Evolutionary conservation across 2,329 filamentous ascomycete species (phyloP), one percentile per base, ranked within the genome.

Genomic region (Sarocladium oryzae): DNA sequence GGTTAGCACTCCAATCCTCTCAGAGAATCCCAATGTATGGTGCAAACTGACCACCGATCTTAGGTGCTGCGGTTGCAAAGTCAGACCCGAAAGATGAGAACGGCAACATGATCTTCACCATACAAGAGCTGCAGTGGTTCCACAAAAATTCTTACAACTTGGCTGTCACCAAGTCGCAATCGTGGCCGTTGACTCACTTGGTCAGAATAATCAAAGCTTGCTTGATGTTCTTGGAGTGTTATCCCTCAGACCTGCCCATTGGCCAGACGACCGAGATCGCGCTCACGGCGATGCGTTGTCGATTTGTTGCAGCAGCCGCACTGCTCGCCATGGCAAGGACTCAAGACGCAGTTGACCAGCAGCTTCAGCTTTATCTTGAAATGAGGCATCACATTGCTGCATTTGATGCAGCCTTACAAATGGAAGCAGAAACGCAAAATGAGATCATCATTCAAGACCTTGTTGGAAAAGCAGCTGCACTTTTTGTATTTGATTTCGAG

Each of bases 401-500:
- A 1, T 91, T 88, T 56, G 77, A 83, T 54, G 54, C 54, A 0
- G 59, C 66, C 5, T 59, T 79, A 9, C 67, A 76, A 37, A 64
- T 64, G 1, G 65, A 71, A 9, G 52, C 69, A 0, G 61, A 65
- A 1, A 63, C 61, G 3, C 60, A 78, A 0, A 69, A 76, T 18
- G 69, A 73, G 11, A 66, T 68, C 1, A 66, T 71, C 1, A 66
- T 69, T 15, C 56, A 68, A 1, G 84, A 88, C 59, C 69, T 89
- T 15, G 59, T 72, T 6, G 66, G 69, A 2, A 91, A 89, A 60
- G 70, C 86, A 32, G 75, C 83, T 5, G 78, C 82, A 2, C 67
- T 95, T 16, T 70, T 89, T 7, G 81, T 86, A 1, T 88, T 91
- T 56, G 86, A 93, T 56, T 87, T 95, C 54, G 90, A 96, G 69